Percentiles rank a stretch among this genome's conserved stretches.
phyloP scores from a whole-genome alignment of 257 asterid genomes.

The Fraxinus anomala region DNA sequence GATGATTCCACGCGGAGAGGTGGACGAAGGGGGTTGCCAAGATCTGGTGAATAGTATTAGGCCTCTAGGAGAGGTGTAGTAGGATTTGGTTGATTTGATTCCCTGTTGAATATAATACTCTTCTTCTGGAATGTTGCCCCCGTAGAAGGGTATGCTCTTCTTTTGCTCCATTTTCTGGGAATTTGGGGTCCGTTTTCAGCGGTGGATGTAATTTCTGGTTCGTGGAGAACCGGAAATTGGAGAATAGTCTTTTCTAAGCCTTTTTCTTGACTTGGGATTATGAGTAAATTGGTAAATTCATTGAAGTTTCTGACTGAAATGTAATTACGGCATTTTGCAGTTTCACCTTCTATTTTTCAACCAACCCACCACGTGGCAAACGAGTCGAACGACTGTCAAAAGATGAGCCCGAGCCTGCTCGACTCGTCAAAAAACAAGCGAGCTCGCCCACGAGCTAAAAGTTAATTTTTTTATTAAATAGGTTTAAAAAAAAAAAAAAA shows the following conservation, averaged over 20 bases:
- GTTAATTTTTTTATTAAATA: too few relatives aligned
- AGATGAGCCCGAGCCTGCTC: too few relatives aligned
- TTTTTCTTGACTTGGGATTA: too few relatives aligned
- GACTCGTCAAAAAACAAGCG: too few relatives aligned
- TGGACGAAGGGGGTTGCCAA: slow-evolving; percentile 53
- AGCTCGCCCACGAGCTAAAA: too few relatives aligned
- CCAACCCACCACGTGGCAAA: not conserved
- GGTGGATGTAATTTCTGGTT: not conserved
- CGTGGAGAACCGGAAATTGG: too few relatives aligned
- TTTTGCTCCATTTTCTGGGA: slow-evolving; percentile 34
- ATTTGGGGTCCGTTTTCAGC: not conserved
- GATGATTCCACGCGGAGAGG: slow-evolving; percentile 66
- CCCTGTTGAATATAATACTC: slow-evolving; percentile 56
- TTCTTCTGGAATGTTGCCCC: slow-evolving; percentile 73
- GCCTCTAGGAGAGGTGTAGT: slow-evolving; percentile 67
- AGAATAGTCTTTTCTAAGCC: too few relatives aligned
- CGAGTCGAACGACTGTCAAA: too few relatives aligned
- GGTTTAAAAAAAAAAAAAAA: too few relatives aligned
- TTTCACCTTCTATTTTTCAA: not conserved
- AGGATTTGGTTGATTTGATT: slow-evolving; percentile 58
- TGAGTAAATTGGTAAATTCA: not conserved
- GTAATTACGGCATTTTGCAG: not conserved
- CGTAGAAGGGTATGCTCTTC: slow-evolving; percentile 45
- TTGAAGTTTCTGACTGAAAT: slow-evolving; percentile 21
- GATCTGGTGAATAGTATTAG: slow-evolving; percentile 72